These are phyloP conservation scores for Rhamnella rubrinervis DNA, from an alignment of 331 rosid genomes.

Conservation along the genomic window DNA sequence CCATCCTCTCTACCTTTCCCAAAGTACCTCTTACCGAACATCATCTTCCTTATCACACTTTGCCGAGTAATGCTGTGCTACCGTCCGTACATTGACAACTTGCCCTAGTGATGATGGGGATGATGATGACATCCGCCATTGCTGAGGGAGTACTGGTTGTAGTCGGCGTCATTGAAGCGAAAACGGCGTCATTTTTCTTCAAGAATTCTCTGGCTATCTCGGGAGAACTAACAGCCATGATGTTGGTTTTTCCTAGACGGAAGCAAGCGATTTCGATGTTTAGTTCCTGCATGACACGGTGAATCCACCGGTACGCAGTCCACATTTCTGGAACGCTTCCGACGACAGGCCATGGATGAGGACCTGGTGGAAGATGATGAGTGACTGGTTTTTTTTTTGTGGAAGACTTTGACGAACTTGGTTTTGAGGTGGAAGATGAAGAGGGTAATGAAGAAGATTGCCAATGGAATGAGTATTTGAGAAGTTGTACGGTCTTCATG, in stretches of 20 bases:
- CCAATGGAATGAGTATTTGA: too few relatives aligned
- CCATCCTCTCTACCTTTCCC: too few relatives aligned
- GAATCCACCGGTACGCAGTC: conserved; percentile 34
- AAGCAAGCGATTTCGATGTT: conserved; percentile 41
- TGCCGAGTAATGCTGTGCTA: conserved; percentile 24
- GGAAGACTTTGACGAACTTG: too few relatives aligned
- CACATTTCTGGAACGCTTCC: conserved; percentile 42
- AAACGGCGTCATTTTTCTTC: conserved; percentile 30
- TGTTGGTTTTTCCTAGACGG: conserved; percentile 33
- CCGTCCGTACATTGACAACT: conserved; percentile 32
- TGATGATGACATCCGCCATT: conserved; percentile 7
- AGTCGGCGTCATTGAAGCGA: conserved; percentile 38
- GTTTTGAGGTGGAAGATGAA: too few relatives aligned
- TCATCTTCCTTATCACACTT: conserved; percentile 29
- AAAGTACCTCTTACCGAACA: conserved; percentile 29
- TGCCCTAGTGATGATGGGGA: too few relatives aligned
- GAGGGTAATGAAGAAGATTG: too few relatives aligned
- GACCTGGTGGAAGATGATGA: too few relatives aligned
- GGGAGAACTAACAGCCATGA: conserved; percentile 36
- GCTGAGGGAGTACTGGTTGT: conserved; percentile 11
- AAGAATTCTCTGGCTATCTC: conserved; percentile 36
- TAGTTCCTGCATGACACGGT: conserved; percentile 27
- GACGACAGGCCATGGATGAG: too few relatives aligned
- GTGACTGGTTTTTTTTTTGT: too few relatives aligned
- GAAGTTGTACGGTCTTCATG: too few relatives aligned